Conservation (phyloP, 2,329 filamentous ascomycete species). For the Tolypocladium guangdongense region DNA sequence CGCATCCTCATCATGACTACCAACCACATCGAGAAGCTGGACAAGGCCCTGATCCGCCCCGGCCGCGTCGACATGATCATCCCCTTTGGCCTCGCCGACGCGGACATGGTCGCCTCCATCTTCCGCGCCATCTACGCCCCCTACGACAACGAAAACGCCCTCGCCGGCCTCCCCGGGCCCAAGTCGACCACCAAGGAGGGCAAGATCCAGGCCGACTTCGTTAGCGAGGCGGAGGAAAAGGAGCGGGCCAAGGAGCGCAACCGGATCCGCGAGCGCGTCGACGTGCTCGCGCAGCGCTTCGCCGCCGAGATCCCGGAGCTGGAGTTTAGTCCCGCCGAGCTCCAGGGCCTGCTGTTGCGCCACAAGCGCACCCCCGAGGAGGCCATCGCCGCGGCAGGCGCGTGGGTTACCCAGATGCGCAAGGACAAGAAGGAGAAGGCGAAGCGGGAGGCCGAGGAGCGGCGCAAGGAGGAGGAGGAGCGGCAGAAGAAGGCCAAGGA, state of each 20-base stretch:
- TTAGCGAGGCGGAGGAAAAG: conserved; percentile 17
- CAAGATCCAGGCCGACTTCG: conserved; percentile 9
- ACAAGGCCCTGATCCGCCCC: conserved; percentile 51
- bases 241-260: conserved; percentile 18
- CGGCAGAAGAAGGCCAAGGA: conserved; percentile 10
- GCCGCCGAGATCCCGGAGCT: conserved; percentile 37
- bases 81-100: conserved; percentile 43
- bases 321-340: conserved; percentile 49
- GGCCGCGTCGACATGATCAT: conserved; percentile 51
- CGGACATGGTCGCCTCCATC: conserved; percentile 39
- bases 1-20: conserved; percentile 56
- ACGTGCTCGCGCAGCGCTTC: conserved; percentile 36
- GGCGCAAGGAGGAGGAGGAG: conserved; percentile 10
- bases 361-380: conserved; percentile 41
- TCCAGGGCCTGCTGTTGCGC: conserved; percentile 47
- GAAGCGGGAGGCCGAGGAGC: conserved; percentile 16
- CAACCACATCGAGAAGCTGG: conserved; percentile 51
- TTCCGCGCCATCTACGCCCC: conserved; percentile 49
- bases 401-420: conserved; percentile 39
- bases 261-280: conserved; percentile 29
- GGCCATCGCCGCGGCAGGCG: conserved; percentile 33
- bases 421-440: conserved; percentile 35
- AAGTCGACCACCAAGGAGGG: conserved; percentile 1
- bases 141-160: conserved; percentile 25
- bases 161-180: neutral